Percentiles rank a stretch among this genome's conserved stretches.
These are phyloP conservation scores for Xerocomus amazonicus DNA, from an alignment of 1,284 basidiomycete genomes.

Conservation along the genomic window DNA sequence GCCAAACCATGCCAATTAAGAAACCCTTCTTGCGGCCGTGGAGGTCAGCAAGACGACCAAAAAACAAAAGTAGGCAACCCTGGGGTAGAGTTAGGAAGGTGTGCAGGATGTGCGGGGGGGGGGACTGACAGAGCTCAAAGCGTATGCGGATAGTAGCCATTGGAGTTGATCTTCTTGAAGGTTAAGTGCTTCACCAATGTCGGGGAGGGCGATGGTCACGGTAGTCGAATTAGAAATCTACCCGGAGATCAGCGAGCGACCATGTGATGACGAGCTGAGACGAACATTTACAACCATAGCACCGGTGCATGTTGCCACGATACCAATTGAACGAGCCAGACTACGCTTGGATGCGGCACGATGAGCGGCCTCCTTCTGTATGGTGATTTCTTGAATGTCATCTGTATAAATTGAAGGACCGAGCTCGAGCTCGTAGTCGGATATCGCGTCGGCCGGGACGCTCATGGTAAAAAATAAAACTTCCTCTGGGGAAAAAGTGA, in stretches of 20 bases:
- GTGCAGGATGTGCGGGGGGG: neutral
- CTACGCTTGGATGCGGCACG: slow-evolving; percentile 16
- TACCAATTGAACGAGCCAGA: slow-evolving; percentile 34
- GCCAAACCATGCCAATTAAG: slow-evolving; percentile 46
- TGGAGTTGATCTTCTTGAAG: slow-evolving; percentile 53
- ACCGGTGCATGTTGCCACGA: slow-evolving; percentile 49
- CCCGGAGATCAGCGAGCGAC: neutral
- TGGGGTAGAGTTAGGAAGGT: slow-evolving; percentile 26
- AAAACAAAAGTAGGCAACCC: slow-evolving; percentile 71
- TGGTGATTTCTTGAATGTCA: slow-evolving; percentile 7
- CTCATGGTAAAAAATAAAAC: neutral
- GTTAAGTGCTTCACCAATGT: slow-evolving; percentile 51
- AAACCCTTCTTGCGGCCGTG: slow-evolving; percentile 67
- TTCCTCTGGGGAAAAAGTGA: neutral
- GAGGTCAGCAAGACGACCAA: slow-evolving; percentile 70
- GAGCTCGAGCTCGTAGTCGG: slow-evolving; percentile 2
- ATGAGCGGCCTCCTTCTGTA: slow-evolving; percentile 10
- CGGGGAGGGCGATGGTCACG: slow-evolving; percentile 58
- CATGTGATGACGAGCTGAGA: slow-evolving; percentile 1
- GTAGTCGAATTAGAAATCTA: slow-evolving; percentile 45
- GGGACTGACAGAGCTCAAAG: slow-evolving; percentile 46
- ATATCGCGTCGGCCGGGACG: neutral
- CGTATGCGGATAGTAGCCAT: slow-evolving; percentile 58
- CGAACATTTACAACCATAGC: slow-evolving; percentile 55
- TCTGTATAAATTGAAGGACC: neutral